Base-by-base conservation (phyloP, 441 rosid genomes). In the Geranium incanum region DNA sequence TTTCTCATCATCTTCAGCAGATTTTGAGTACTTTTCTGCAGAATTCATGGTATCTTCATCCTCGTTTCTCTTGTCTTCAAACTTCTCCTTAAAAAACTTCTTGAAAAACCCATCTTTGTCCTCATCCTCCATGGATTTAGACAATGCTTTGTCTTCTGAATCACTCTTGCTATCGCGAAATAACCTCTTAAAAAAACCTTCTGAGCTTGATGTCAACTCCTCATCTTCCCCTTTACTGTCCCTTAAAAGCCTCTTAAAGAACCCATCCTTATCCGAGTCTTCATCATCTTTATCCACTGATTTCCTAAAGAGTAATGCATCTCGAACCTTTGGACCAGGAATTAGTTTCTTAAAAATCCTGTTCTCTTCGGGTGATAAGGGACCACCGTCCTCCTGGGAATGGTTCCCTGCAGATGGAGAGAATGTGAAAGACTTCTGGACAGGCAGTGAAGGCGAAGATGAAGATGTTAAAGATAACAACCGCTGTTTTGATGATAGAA, bases 241-340 rank as follows among this genome's bases (percentile, higher is more conserved):
- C 78, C 89, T 88, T 84, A 90, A 72, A 67, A 94, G 85, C 81
- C 97, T 86, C 86, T 83, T 88, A 71, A 90, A 88, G 77, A 92
- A 95, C 5, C 97, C 99, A 68, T 95, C 98, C 85, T 86, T 95
- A 71, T 89, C 99, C 70, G 76, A 82, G 70, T 90, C 97, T 65
- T 92, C 97, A 36, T 88, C 98, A 73, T 92, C 97, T 84, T 90
- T 92, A 36, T 90, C 99, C 68, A 79, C 84, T 5, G 96, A 92
- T 88, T 92, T 95, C 85, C 99, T 92, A 78, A 92, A 92, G 83
- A 90, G 78, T 69, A 95, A 80, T 16, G 96, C 97, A 84, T 95
- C 97, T 78, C 99, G 86, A 67, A 95, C 89, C 84, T 90, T 95
- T 33, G 95, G 90, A 74, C 96, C 87, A 0, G 97, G 97, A 78